Base-by-base conservation (phyloP, 805 yeast species). In the Kodamaea leandrae region DNA sequence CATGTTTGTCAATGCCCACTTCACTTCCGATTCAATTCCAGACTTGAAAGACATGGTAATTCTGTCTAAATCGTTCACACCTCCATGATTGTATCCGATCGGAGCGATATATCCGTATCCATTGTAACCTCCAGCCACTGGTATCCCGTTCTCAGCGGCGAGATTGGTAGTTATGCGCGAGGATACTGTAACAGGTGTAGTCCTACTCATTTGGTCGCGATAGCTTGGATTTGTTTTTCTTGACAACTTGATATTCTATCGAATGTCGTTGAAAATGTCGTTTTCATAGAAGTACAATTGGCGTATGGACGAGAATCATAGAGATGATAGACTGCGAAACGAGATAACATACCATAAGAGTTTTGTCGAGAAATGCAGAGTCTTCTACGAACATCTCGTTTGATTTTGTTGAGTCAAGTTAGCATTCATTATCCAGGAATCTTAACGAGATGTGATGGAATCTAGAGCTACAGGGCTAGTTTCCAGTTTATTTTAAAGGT, bases 21-120 rank as follows among this genome's bases (percentile, higher is more conserved):
- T 79, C 17, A 83, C 72, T 56, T 88, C 96, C 23, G 74, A 72
- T 13, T 71, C 76, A 17, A 87, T 62, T 1, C 81, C 83, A 14
- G 83, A 76, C 45, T 73, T 70, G 45, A 88, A 72, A 3, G 93
- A 80, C 80, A 88, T 74, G 48, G 74, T 72, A 53, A 88, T 78
- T 46, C 96, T 72, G 9, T 75, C 73, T 47, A 82, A 61, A 40
- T 79, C 78, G 35, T 80, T 79, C 4, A 78, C 74, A 12, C 95
- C 95, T 46, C 72, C 71, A 41, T 67, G 64, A 36, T 60, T 60
- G 19, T 53, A 45, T 15, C 63, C 63, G 13, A 47, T 47, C 10
- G 51, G 44, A 3, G 47, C 42, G 19, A 32, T 37, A 9, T 43
- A 28, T 13, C 47, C 51, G 29, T 47, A 48, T n/a, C 50, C 52